Percentiles rank a stretch among this genome's conserved stretches.
These are phyloP conservation scores for Cinnamomum micranthum DNA, from an alignment of 164 flowering plant species.

Conservation along the genomic window DNA sequence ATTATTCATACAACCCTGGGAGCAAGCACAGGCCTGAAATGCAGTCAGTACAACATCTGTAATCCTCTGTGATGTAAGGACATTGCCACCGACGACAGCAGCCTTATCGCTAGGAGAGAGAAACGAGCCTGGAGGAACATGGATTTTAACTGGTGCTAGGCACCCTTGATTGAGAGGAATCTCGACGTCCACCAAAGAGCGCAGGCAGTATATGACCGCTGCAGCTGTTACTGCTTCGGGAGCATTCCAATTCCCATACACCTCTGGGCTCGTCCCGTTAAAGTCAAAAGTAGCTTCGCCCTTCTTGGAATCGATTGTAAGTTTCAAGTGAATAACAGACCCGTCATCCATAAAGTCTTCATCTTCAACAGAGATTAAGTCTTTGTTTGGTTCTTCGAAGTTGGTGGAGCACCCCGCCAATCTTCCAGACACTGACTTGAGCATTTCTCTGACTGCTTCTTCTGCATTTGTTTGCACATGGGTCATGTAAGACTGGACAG, in stretches of 20 bases:
- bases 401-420: conserved; percentile 32
- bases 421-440: conserved; percentile 63
- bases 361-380: conserved; percentile 60
- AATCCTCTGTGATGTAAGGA: conserved; percentile 90
- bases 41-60: conserved; percentile 94
- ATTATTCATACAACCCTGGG: conserved; percentile 99
- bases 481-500: conserved; percentile 92
- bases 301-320: conserved; percentile 60
- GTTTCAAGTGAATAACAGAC: conserved; percentile 74
- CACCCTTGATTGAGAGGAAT: conserved; percentile 99
- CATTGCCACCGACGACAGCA: conserved; percentile 98
- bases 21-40: conserved; percentile 96
- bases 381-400: conserved; percentile 11
- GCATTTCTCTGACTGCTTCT: conserved; percentile 97
- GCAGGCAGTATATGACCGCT: conserved; percentile 92
- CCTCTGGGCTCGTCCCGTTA: conserved; percentile 87
- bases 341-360: conserved; percentile 99
- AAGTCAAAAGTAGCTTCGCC: conserved; percentile 93
- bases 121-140: conserved; percentile 78
- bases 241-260: conserved; percentile 97
- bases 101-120: conserved; percentile 97
- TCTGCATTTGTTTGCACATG: conserved; percentile 93
- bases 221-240: conserved; percentile 98
- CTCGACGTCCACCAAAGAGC: conserved; percentile 86
- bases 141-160: conserved; percentile 82